These are phyloP conservation scores for Arabis alpina DNA, from an alignment of 345 rosid species.

Conservation along the genomic window DNA sequence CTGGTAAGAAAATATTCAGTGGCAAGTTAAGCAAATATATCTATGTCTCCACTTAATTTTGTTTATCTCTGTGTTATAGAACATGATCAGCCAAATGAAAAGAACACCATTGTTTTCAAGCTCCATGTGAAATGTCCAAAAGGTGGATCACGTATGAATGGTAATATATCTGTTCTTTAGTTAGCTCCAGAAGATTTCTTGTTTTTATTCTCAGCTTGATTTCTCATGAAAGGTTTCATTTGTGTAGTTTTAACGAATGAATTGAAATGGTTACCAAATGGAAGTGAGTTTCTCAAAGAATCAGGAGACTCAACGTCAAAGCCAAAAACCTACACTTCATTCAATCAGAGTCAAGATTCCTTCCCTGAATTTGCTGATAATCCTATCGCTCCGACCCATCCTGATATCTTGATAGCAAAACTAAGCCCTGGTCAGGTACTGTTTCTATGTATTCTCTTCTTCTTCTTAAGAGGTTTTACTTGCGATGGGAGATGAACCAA, in stretches of 20 bases:
- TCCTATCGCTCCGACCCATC: conserved; percentile 49
- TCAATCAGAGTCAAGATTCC: conserved; percentile 64
- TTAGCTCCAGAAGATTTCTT: conserved; percentile 16
- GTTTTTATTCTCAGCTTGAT: neutral
- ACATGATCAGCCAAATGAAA: conserved; percentile 78
- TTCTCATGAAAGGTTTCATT: conserved; percentile 17
- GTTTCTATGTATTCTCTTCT: conserved; percentile 5
- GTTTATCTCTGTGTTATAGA: conserved; percentile 45
- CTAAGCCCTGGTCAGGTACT: conserved; percentile 52
- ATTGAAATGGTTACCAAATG: conserved; percentile 81
- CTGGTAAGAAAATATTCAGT: conserved; percentile 54
- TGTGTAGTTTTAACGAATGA: conserved; percentile 76
- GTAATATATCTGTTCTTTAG: conserved; percentile 43
- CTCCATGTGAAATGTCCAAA: conserved; percentile 70
- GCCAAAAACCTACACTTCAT: conserved; percentile 78
- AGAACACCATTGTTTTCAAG: conserved; percentile 91
- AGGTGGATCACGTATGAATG: conserved; percentile 56
- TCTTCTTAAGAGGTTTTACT: neutral
- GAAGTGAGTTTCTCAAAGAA: conserved; percentile 77
- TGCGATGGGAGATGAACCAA: conserved; percentile 12
- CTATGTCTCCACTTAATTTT: neutral
- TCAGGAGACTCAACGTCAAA: conserved; percentile 52
- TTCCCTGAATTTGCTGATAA: conserved; percentile 59
- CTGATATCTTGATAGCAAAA: conserved; percentile 62
- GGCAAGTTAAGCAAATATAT: neutral